Percentiles rank a stretch among this genome's conserved stretches.
phyloP scores from a whole-genome alignment of 2,329 filamentous ascomycete species.

The Monilinia laxa region DNA sequence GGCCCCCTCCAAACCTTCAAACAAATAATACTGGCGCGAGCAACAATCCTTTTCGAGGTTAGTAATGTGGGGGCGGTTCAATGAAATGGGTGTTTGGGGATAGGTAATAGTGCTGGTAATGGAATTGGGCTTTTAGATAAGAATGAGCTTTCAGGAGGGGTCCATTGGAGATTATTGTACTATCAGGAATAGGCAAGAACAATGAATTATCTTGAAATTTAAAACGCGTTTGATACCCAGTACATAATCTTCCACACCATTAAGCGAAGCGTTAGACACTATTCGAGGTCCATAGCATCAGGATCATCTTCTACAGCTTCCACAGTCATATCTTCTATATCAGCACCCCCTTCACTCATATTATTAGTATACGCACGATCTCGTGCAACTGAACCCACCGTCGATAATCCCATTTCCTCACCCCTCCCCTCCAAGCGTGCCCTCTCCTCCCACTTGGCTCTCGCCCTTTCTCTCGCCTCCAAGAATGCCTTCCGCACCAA shows the following conservation, averaged over 20 bases:
- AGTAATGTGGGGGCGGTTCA: slow-evolving; percentile 19
- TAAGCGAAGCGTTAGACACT: slow-evolving; percentile 14
- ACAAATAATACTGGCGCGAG: slow-evolving; percentile 40
- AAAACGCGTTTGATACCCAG: slow-evolving; percentile 3
- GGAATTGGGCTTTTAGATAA: not conserved
- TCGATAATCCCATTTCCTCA: slow-evolving; percentile 32
- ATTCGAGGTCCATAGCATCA: slow-evolving; percentile 67
- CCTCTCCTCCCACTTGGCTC: slow-evolving; percentile 56
- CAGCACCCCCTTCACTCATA: slow-evolving; percentile 5
- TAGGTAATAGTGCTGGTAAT: not conserved
- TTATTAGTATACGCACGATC: slow-evolving; percentile 27
- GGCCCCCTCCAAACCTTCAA: slow-evolving; percentile 48
- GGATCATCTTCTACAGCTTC: slow-evolving; percentile 47
- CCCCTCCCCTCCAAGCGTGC: slow-evolving; percentile 40
- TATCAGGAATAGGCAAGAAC: slow-evolving; percentile 41
- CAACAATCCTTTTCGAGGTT: slow-evolving; percentile 41
- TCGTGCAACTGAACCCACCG: slow-evolving; percentile 24
- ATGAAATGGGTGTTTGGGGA: slow-evolving; percentile 28
- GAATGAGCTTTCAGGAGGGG: slow-evolving; percentile 2
- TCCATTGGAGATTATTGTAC: slow-evolving; percentile 26
- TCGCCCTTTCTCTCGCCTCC: slow-evolving; percentile 68
- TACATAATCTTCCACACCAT: slow-evolving; percentile 12
- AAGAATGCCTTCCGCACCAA: slow-evolving; percentile 80
- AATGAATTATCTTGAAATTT: slow-evolving; percentile 5
- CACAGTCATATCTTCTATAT: slow-evolving; percentile 22